phyloP scores from a whole-genome alignment of 2,329 filamentous ascomycete species.

The Paraphoma sp. region DNA sequence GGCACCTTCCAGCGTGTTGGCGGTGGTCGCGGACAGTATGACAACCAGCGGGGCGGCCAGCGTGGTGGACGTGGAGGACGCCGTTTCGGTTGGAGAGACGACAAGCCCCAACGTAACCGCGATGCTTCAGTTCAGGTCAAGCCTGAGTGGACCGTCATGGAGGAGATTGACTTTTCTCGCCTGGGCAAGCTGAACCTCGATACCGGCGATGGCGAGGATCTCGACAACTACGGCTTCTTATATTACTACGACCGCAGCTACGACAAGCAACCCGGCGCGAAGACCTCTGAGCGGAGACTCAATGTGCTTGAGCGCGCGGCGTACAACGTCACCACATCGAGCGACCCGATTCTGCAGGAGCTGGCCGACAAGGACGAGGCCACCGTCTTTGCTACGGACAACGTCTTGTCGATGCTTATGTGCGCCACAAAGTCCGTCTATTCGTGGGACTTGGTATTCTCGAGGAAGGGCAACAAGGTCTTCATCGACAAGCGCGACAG shows the following conservation, averaged over 20 bases:
- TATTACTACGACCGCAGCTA: conserved; percentile 97
- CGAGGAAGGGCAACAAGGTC: conserved; percentile 92
- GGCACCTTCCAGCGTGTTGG: conserved; percentile 77
- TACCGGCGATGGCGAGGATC: conserved; percentile 90
- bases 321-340: conserved; percentile 97
- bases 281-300: conserved; percentile 86
- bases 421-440: conserved; percentile 96
- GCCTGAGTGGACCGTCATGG: conserved; percentile 91
- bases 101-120: conserved; percentile 95
- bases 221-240: conserved; percentile 95
- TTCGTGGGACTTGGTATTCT: conserved; percentile 96
- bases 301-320: conserved; percentile 89
- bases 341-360: conserved; percentile 95
- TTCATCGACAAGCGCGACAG: conserved; percentile 99
- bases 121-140: conserved; percentile 97
- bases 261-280: conserved; percentile 87
- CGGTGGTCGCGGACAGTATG: conserved; percentile 67
- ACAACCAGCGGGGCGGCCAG: conserved; percentile 68
- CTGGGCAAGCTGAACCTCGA: conserved; percentile 95
- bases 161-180: conserved; percentile 98
- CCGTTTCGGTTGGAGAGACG: conserved; percentile 97
- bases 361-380: conserved; percentile 95
- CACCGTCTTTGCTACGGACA: conserved; percentile 95
- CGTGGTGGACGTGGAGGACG: conserved; percentile 77
- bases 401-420: conserved; percentile 99